Evolutionary conservation across 2,329 filamentous ascomycete genomes (phyloP), one percentile per base, ranked within the genome.

Genomic region (Colletotrichum filicis): DNA sequence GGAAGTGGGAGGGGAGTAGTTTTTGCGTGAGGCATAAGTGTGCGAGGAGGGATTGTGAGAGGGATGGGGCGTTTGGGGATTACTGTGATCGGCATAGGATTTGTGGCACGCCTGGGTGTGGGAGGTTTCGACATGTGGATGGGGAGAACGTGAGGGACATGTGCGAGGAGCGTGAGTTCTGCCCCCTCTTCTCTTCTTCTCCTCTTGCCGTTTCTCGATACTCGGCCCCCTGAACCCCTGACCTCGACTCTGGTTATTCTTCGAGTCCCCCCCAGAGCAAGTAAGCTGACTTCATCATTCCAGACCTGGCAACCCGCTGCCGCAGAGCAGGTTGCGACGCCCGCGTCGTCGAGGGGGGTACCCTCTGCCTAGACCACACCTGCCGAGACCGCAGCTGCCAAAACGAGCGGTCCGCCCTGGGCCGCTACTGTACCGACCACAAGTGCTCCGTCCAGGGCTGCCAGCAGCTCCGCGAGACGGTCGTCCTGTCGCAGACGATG

Each of bases 21-120:
- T 77, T 74, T 42, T 81, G 79, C 42, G 71, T 73, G 7, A 73
- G 74, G 59, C 79, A 81, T 42, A 74, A 80, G 74, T 81, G 79
- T 32, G 74, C 74, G 0, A 62, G 75, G 30, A 78, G 76, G 53
- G 78, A 75, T 11, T 81, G 79, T 56, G 78, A 79, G 66, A 76
- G 74, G 11, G 70, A 53, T 5, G 68, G 73, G n/a, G 61, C 67
- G 28, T 60, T 60, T 49, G 55, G 46, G 1, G 73, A 76, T 14
- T 76, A 77, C 69, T 80, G 79, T 19, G 70, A 74, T 11, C 68
- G 28, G 22, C 79, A 81, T 24, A 65, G 74, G 53, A 60, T 65
- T 6, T 76, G 73, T 53, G 66, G 24, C 22, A 56, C 57, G 12
- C 64, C 64, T 3, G 67, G 74, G 28, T 76, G 74, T 26, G 66